Percentiles rank a stretch among this genome's conserved stretches.
phyloP scores from a whole-genome alignment of 768 basidiomycete genomes.

The Tulasnella sp. region DNA sequence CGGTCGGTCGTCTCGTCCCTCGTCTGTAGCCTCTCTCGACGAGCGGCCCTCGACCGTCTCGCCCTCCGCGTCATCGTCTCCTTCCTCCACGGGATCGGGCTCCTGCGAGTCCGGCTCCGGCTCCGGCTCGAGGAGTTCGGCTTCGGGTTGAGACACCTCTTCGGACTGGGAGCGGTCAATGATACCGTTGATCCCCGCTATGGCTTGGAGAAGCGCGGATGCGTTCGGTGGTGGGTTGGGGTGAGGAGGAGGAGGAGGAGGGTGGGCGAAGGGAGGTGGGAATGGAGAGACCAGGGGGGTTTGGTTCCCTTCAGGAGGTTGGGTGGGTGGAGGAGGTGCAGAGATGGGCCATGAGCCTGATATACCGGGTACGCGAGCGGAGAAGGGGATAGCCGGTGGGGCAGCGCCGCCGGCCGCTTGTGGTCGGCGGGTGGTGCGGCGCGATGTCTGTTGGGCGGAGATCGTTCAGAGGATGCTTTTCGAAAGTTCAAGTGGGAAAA shows the following conservation, averaged over 20 bases:
- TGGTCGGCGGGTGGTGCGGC: slow-evolving; percentile 67
- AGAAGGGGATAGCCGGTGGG: not conserved
- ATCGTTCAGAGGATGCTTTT: not conserved
- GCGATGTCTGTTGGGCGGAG: slow-evolving; percentile 44
- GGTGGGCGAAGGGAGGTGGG: not conserved
- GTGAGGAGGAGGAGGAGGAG: not conserved
- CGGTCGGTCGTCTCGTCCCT: not conserved
- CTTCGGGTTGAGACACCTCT: not conserved
- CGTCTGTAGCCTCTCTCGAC: not conserved
- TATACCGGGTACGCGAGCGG: not conserved
- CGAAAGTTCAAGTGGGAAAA: not conserved
- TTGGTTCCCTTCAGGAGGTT: not conserved
- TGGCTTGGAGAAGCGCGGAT: slow-evolving; percentile 3
- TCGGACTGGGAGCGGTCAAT: not conserved
- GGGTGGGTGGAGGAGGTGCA: not conserved
- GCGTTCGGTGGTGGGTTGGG: not conserved
- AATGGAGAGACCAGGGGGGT: not conserved
- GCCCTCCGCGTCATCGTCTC: not conserved
- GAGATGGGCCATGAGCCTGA: not conserved
- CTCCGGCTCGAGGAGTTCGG: not conserved
- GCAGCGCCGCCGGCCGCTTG: slow-evolving; percentile 28
- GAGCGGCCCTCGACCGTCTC: not conserved
- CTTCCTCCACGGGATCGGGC: not conserved
- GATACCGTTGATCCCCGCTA: slow-evolving; percentile 11
- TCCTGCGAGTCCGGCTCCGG: not conserved